Conservation (phyloP, 495 filamentous ascomycete species). For the Sordaria brevicollis region DNA sequence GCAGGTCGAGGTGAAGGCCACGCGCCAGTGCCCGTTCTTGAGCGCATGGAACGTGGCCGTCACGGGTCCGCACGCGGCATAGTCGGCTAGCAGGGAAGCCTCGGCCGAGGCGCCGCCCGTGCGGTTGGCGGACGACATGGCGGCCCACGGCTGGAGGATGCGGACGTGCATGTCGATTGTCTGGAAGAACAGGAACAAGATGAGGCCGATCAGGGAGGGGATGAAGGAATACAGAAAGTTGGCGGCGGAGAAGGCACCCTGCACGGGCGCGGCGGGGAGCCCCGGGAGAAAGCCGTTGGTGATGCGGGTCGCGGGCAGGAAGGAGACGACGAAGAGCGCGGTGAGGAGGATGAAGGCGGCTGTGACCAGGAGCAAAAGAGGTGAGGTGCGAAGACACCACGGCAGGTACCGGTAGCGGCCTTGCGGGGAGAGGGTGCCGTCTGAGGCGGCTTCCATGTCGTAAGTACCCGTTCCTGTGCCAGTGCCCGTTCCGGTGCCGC, state of each 20-base stretch:
- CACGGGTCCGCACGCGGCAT: conserved; percentile 53
- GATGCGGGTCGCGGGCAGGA: conserved; percentile 54
- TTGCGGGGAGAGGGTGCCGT: conserved; percentile 32
- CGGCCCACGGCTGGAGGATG: conserved; percentile 63
- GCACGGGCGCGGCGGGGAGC: conserved; percentile 48
- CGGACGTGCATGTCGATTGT: conserved; percentile 66
- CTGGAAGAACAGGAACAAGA: conserved; percentile 69
- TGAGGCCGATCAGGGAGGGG: conserved; percentile 62
- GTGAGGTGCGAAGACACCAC: conserved; percentile 60
- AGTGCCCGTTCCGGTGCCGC: background rate
- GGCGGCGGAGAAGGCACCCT: conserved; percentile 64
- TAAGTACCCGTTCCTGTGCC: conserved; percentile 27
- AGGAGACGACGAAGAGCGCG: conserved; percentile 67
- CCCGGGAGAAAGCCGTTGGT: conserved; percentile 58
- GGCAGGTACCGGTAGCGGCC: conserved; percentile 60
- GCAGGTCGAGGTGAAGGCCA: conserved; percentile 58
- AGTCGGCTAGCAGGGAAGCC: conserved; percentile 62
- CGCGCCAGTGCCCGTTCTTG: conserved; percentile 56
- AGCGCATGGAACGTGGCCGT: conserved; percentile 51
- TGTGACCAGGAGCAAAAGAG: conserved; percentile 53
- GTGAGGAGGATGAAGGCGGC: conserved; percentile 55
- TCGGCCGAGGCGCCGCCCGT: conserved; percentile 52
- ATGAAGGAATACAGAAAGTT: conserved; percentile 86
- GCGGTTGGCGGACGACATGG: conserved; percentile 36
- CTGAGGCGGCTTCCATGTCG: conserved; percentile 15